Conservation (phyloP, 2,329 filamentous ascomycete species). For the Monosporascus sp. region DNA sequence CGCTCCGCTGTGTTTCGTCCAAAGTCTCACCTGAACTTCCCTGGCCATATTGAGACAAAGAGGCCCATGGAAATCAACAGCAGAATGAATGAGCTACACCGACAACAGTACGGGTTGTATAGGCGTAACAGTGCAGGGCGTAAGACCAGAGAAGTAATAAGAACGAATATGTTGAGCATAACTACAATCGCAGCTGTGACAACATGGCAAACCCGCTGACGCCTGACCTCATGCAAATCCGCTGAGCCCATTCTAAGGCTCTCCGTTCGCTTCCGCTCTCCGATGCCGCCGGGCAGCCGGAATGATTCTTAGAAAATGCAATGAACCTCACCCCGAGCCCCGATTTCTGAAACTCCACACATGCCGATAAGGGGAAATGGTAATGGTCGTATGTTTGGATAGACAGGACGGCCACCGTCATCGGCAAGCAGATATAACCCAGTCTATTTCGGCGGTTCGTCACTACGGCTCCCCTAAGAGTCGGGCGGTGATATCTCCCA, state of each 20-base stretch:
- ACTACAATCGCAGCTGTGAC: background rate
- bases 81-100: background rate
- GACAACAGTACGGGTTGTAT: background rate
- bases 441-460: no score
- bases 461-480: conserved; percentile 65
- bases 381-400: background rate
- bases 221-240: background rate
- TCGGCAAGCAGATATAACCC: background rate
- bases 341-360: background rate
- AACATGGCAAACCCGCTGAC: background rate
- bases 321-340: background rate
- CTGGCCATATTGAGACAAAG: no score
- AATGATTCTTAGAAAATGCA: background rate
- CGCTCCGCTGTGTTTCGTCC: no score
- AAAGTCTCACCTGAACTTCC: no score
- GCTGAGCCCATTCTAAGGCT: background rate
- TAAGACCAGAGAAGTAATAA: background rate
- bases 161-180: background rate
- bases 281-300: background rate
- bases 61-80: background rate
- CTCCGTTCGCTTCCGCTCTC: background rate
- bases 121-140: background rate
- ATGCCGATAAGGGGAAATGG: conserved; percentile 1
- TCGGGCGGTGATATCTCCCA: conserved; percentile 82
- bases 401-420: no score